A percentile compares a stretch with the other conserved stretches of the same genome.
Conservation (phyloP, 306 rosid genomes). For the Cucumis cinereus region DNA sequence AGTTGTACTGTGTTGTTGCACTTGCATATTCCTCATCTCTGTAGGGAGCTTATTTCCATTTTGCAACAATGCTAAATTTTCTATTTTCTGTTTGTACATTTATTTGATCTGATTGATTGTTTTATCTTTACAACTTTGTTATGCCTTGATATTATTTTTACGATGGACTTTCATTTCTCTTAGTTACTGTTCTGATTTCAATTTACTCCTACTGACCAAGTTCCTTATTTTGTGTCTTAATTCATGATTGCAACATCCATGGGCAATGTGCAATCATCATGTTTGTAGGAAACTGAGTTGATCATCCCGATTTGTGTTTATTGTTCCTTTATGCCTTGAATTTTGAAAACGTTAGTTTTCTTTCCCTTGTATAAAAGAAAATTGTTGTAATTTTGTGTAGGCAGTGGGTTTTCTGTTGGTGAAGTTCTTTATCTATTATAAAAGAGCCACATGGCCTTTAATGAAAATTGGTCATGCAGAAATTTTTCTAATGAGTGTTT, state of each 20-base stretch:
- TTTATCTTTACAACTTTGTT: neutral
- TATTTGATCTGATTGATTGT: neutral
- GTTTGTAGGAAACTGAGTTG: slow-evolving; percentile 14
- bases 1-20: neutral
- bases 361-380: neutral
- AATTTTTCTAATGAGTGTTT: neutral
- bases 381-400: neutral
- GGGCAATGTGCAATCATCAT: slow-evolving; percentile 76
- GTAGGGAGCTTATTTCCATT: too few species aligned
- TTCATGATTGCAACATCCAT: slow-evolving; percentile 34
- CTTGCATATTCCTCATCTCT: neutral
- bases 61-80: too few species aligned
- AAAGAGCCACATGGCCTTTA: neutral
- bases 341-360: neutral
- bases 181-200: neutral
- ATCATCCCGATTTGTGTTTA: too few species aligned
- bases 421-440: neutral
- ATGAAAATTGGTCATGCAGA: neutral
- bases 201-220: neutral
- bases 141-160: neutral
- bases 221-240: neutral
- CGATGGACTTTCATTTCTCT: neutral
- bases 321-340: too few species aligned
- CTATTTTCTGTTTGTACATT: neutral
- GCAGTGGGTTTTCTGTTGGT: neutral